Base-by-base conservation (phyloP, 2,329 filamentous ascomycete genomes). In the Colletotrichum costaricense region DNA sequence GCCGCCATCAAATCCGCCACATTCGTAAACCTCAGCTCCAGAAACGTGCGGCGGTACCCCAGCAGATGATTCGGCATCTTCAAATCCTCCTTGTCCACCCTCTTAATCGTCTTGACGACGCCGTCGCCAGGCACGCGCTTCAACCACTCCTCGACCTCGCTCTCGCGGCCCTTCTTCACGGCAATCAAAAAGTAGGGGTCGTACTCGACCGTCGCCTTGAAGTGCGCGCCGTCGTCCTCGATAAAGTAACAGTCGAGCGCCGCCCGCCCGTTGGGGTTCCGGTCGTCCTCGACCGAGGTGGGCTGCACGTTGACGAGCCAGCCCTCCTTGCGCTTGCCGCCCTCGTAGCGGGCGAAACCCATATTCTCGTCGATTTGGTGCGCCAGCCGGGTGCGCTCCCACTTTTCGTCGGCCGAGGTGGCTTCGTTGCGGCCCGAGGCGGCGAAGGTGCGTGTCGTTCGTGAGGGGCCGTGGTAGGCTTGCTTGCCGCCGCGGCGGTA, bases 181-280 rank as follows among this genome's bases (percentile, higher is more conserved):
- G 95, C 96, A 66, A 99, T 91, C 73, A 99, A 84, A 78, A 99
- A 98, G 85, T 99, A 99, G 0, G 97, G 97, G 78, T 98, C 95
- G 82, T 98, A 98, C 84, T 98, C 95, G 76, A 99, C 86, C 0
- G 95, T 98, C 12, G 97, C 95, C 82, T 99, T 99, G 88, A 99
- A 99, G 5, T 93, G 96, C 62, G 92, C 91, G 16, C 94, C 90
- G 78, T 97, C 94, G 72, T 96, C 94, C 78, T 95, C 94, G 73
- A 99, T 93, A 84, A 99, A 99, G 86, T 98, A 99, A 84, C 95
- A 98, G 84, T 99, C 97, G 69, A 99, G 91, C 9, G 94, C 97
- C 1, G 97, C 93, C 76, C 95, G 92, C 49, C 97, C 97, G 73
- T 94, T 94, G 1, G 93, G 92, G 58, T 94, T 89, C 77, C 94